Conservation (phyloP, 768 basidiomycete genomes). For the Lentinula guzmanii region DNA sequence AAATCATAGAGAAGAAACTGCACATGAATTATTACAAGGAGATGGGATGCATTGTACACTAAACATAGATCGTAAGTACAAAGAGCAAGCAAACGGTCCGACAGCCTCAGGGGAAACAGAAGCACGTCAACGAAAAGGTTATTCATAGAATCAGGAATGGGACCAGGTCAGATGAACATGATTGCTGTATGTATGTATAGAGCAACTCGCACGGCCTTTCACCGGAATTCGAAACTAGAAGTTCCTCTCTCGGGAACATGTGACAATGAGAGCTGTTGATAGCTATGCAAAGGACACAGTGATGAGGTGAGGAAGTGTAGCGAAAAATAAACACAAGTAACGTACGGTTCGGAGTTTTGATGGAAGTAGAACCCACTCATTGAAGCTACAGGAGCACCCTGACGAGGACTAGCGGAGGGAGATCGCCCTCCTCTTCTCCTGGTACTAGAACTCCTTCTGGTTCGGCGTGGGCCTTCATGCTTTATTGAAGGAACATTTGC, state of each 20-base stretch:
- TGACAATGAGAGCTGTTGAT: constrained; percentile 81
- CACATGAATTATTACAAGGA: background rate
- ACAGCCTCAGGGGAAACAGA: background rate
- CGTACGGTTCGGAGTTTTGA: constrained; percentile 88
- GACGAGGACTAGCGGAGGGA: constrained; percentile 40
- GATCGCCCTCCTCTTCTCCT: constrained; percentile 35
- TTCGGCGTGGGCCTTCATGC: constrained; percentile 27
- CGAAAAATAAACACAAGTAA: constrained; percentile 14
- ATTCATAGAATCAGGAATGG: background rate
- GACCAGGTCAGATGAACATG: background rate
- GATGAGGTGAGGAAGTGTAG: background rate
- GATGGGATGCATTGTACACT: background rate
- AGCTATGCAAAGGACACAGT: constrained; percentile 37
- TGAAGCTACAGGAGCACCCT: constrained; percentile 51
- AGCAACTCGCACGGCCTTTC: constrained; percentile 17
- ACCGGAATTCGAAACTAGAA: constrained; percentile 86
- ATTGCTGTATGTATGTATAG: background rate
- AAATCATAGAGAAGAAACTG: no score
- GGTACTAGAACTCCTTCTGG: constrained; percentile 42
- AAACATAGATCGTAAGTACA: background rate
- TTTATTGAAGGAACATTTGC: constrained; percentile 25
- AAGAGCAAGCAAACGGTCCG: background rate
- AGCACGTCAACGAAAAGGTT: background rate
- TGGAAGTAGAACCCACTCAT: constrained; percentile 95
- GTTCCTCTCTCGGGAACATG: constrained; percentile 72